Evolutionary conservation across 176 grass and related monocot species (phyloP), one percentile per base, ranked within the genome.

Genomic region (Leersia perrieri): DNA sequence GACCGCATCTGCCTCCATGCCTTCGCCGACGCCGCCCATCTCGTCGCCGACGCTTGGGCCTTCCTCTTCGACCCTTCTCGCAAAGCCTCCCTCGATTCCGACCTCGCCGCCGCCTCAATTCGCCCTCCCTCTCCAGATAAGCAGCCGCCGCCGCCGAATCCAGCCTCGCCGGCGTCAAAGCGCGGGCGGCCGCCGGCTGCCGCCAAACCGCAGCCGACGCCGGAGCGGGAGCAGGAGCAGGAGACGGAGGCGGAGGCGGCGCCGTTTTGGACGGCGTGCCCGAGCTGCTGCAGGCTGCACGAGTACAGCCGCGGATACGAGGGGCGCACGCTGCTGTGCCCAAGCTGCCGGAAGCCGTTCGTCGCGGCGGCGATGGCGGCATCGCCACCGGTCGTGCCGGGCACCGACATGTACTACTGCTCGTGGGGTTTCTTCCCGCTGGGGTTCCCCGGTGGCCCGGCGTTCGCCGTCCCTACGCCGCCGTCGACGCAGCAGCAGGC

Each of bases 351-450:
- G 14, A 44, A 60, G 12, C 68, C 84, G 12, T 93, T 93, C 84
- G 36, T 72, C 28, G 76, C 91, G 20, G 44, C 81, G 12, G 72
- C 84, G 27, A 78, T 93, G 84, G 25, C 57, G 15, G 81, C 73
- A 5, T 66, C 60, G 12, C 91, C 91, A 9, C 80, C 91, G 44
- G 60, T 90, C 38, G 87, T 93, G 41, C 87, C 91, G 7, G 91
- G 86, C 45, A 82, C 84, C 20, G 84, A 93, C 63, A 85, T 87
- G 84, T 93, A 93, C 72, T 93, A 90, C 67, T 93, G 91, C 76
- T 80, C 84, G 4, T 90, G 91, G 91, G 91, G 91, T 0, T 93
- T 93, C 82, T 86, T 93, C 25, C 91, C 91, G 20, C 38, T 93
- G 51, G 91, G 91, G 30, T 93, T 90, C 77, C 85, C 90, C 3